Evolutionary conservation across 257 asterid species (phyloP).

Genomic region (Jacaranda mimosifolia): DNA sequence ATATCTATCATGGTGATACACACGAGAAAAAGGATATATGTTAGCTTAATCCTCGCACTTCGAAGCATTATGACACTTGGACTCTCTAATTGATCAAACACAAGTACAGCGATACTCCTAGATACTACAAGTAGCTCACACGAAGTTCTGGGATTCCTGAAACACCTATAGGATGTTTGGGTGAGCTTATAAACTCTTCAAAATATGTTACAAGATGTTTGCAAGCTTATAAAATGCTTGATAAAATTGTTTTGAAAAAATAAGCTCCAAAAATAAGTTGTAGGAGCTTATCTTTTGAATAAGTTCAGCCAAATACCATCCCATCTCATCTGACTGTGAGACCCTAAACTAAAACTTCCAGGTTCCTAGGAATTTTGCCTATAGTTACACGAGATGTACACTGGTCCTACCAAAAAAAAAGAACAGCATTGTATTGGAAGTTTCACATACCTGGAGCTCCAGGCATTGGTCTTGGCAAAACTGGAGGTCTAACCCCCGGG

Average conservation of each 20-base stretch:
- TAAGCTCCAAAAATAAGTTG: too few species aligned
- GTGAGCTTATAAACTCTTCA: too few species aligned
- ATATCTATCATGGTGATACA: background rate
- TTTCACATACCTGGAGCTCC: conserved; percentile 66
- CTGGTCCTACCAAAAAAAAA: background rate
- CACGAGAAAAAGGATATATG: background rate
- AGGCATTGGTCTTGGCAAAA: conserved; percentile 81
- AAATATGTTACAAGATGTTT: too few species aligned
- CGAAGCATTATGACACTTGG: background rate
- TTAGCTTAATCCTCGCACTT: background rate
- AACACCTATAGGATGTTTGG: background rate
- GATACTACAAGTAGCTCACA: background rate
- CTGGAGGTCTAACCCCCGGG: conserved; percentile 79
- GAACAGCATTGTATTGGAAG: background rate
- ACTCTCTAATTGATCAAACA: background rate
- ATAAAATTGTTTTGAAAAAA: too few species aligned
- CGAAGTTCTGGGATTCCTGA: background rate
- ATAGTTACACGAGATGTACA: conserved; percentile 11
- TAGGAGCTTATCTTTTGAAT: too few species aligned
- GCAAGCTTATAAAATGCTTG: too few species aligned
- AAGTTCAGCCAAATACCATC: too few species aligned
- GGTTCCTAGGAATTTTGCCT: background rate
- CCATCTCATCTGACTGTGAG: background rate
- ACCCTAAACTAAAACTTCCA: background rate
- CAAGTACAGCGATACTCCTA: too few species aligned